Conservation (phyloP, 202 grass and related monocot species). For the Zoysia matrella region DNA sequence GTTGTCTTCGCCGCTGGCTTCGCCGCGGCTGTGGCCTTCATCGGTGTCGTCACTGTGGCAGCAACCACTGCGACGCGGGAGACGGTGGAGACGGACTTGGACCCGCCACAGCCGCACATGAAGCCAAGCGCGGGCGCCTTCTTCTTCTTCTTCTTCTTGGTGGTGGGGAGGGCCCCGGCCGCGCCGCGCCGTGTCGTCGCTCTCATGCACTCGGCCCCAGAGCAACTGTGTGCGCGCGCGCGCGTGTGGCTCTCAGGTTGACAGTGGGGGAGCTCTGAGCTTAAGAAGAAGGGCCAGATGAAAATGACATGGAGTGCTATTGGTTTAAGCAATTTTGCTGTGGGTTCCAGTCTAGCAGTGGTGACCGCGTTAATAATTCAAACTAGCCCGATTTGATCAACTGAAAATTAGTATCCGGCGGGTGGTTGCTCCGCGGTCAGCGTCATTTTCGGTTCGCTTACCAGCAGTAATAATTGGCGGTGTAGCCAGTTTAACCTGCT, state of each 20-base stretch:
- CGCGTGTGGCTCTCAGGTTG: neutral
- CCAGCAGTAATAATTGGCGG: constrained; percentile 21
- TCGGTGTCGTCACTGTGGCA: neutral
- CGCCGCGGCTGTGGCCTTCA: neutral
- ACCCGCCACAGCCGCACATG: constrained; percentile 68
- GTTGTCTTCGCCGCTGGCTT: neutral
- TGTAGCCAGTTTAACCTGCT: neutral
- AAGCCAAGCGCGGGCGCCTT: constrained; percentile 37
- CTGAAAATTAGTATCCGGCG: constrained; percentile 22
- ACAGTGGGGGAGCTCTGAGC: neutral
- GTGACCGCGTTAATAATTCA: constrained; percentile 6
- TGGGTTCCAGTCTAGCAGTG: constrained; percentile 33
- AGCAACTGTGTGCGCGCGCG: neutral
- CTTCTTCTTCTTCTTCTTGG: constrained; percentile 29
- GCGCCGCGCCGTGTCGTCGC: constrained; percentile 16
- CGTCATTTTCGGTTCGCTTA: constrained; percentile 24
- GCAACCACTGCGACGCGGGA: constrained; percentile 3
- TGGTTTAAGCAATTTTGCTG: neutral
- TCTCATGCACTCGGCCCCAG: neutral
- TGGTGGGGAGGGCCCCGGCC: constrained; percentile 4
- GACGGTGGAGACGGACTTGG: constrained; percentile 55
- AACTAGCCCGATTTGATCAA: constrained; percentile 20
- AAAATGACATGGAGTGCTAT: neutral
- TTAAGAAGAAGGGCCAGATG: constrained; percentile 31
- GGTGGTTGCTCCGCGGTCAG: constrained; percentile 28